Percentiles rank a stretch among this genome's conserved stretches.
phyloP scores from a whole-genome alignment of 257 asterid genomes.

The Datura wrightii region DNA sequence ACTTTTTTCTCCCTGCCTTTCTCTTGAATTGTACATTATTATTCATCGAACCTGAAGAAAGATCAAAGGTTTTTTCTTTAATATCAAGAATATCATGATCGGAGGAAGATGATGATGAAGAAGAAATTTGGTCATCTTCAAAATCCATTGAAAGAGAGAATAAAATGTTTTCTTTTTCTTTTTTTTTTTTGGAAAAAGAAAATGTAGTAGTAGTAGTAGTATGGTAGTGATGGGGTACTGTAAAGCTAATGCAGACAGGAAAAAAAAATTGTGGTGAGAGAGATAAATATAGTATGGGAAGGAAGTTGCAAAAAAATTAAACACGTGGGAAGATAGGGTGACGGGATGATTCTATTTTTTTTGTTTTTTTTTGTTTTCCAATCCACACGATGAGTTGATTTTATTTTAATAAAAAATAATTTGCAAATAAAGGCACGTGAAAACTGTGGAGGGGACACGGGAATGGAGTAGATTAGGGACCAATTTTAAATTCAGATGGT shows the following conservation, averaged over 20 bases:
- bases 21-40: conserved; percentile 40
- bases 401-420: background rate
- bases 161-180: background rate
- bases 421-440: background rate
- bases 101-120: background rate
- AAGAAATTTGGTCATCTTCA: conserved; percentile 30
- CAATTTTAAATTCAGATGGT: background rate
- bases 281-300: background rate
- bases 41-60: background rate
- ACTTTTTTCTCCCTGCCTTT: conserved; percentile 61
- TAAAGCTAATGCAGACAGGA: background rate
- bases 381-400: background rate
- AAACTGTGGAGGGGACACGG: background rate
- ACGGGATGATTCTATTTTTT: background rate
- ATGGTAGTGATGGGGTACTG: background rate
- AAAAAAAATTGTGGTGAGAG: background rate
- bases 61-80: background rate
- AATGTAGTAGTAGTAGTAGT: background rate
- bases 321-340: background rate
- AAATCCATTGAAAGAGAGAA: conserved; percentile 28
- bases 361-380: background rate
- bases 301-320: background rate
- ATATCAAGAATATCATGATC: background rate
- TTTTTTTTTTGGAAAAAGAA: background rate
- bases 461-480: background rate